Percentiles rank a stretch among this genome's conserved stretches.
Conservation (phyloP, 345 rosid genomes). For the Turritis glabra region DNA sequence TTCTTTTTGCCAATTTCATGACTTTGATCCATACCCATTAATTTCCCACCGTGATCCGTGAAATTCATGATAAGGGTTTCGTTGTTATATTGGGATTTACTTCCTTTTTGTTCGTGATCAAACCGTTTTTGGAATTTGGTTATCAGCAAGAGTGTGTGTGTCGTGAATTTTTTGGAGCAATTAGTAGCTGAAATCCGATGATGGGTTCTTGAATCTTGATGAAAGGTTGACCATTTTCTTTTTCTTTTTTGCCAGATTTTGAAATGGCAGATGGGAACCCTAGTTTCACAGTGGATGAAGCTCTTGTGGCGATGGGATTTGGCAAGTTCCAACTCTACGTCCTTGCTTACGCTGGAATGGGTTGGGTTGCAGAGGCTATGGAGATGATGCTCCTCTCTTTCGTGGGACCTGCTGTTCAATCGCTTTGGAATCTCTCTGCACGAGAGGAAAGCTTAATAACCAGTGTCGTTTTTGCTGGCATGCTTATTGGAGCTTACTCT, state of each 20-base stretch:
- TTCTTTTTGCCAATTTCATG: neutral
- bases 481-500: conserved; percentile 83
- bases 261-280: conserved; percentile 41
- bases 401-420: conserved; percentile 79
- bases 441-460: conserved; percentile 70
- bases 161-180: neutral
- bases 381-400: conserved; percentile 95
- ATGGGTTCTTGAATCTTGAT: neutral
- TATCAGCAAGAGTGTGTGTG: neutral
- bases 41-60: neutral
- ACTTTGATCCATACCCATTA: neutral
- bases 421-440: conserved; percentile 71
- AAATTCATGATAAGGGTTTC: neutral
- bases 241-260: neutral
- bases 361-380: conserved; percentile 92
- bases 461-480: conserved; percentile 81
- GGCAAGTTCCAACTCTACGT: conserved; percentile 76
- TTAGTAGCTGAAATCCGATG: neutral
- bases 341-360: conserved; percentile 91
- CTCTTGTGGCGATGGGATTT: conserved; percentile 73
- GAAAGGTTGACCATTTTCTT: neutral
- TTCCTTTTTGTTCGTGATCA: neutral
- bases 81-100: neutral
- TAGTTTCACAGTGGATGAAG: conserved; percentile 78
- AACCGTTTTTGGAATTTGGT: neutral